Evolutionary conservation across 306 rosid genomes (phyloP), one percentile per base, ranked within the genome.

Genomic region (Cucurbita moschata): DNA sequence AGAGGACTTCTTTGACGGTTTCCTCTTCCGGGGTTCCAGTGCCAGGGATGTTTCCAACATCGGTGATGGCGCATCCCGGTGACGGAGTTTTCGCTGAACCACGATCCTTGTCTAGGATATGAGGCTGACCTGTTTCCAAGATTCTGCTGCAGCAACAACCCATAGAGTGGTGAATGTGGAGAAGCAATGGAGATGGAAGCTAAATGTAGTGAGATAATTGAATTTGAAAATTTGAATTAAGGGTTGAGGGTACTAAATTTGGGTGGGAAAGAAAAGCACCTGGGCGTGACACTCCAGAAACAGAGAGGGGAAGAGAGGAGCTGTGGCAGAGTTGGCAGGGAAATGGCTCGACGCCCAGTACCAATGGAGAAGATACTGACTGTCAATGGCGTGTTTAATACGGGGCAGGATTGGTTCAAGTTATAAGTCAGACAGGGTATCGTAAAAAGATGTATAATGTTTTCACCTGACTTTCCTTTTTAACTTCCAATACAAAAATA

Each of bases 1-100:
- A 91, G 12, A 91, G 89, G 7, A 94, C 97, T 78, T 94, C 99
- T 70, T 94, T 94, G 67, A 94, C 99, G 7, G 68, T 23, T 79
- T 94, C 97, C 62, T 88, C 97, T 79, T 94, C 97, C 9, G 73
- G 77, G 12, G 69, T 58, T 21, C 79, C 74, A 5, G 37, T 51
- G 40, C 68, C 79, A 64, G 72, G 39, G 64, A 68, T 13, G 52
- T 80, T 76, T 19, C 23, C 63, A 56, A 81, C 84, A 43, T 56
- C 78, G 60, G 65, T 80, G 11, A 49, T 61, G 16, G 79, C 52
- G 5, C 80, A 69, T 21, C 77, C 84, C 42, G 72, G 54, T 38
- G 7, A 42, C 8, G 81, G 72, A 58, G 81, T 54, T 62, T 18
- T 81, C 44, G 21, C 71, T 4, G 71, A 69, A 58, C 57, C 50